Evolutionary conservation across 352 stramenopile species (phyloP).

Genomic region (Phytophthora colocasiae): DNA sequence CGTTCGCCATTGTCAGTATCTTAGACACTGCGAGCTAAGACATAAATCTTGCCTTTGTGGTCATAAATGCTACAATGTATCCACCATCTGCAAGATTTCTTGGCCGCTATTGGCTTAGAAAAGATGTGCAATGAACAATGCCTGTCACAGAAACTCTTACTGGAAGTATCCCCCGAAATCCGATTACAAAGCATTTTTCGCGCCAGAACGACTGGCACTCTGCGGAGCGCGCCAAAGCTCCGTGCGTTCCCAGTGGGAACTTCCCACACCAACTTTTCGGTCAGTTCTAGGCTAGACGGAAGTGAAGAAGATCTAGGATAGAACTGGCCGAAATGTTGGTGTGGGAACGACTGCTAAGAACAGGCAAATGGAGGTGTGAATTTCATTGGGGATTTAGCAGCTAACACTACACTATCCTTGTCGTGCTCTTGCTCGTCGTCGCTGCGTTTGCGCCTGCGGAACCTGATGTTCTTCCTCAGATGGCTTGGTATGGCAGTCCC

Average conservation of each 20-base stretch:
- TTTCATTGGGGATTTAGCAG: background rate
- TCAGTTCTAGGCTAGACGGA: no score
- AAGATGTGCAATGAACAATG: background rate
- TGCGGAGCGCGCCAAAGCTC: background rate
- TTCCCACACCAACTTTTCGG: no score
- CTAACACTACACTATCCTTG: background rate
- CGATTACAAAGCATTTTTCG: background rate
- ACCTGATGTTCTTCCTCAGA: slow-evolving; percentile 6
- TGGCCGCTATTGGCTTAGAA: no score
- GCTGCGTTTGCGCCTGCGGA: slow-evolving; percentile 5
- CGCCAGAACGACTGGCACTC: background rate
- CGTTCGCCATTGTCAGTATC: background rate
- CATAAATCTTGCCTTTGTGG: background rate
- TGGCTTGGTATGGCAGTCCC: background rate
- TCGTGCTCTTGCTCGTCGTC: background rate
- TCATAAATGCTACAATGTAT: background rate
- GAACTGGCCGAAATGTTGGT: no score
- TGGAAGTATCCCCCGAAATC: background rate
- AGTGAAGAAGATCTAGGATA: no score
- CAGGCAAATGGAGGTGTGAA: no score
- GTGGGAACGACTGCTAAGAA: no score
- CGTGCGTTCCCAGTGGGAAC: background rate
- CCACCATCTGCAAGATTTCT: no score
- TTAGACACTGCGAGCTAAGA: background rate
- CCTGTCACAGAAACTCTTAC: background rate